Evolutionary conservation across 192 early-diverging fungal species (phyloP), one percentile per base, ranked within the genome.

Genomic region (Phycomyces blakesleeanus): DNA sequence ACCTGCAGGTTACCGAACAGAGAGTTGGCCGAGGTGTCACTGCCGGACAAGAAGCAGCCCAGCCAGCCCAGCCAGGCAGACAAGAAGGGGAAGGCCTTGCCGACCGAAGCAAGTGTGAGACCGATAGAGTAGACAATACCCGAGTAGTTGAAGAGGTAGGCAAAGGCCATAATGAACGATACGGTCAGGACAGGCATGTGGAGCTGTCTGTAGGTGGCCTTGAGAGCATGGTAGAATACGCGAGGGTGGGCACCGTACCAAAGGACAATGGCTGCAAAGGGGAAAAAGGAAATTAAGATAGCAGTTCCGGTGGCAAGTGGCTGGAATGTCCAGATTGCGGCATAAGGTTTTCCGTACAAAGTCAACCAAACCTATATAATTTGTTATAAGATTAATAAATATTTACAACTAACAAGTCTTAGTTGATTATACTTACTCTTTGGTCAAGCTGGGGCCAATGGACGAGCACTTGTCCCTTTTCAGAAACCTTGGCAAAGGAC

Each of bases 1-100:
- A 75, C 73, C 50, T 75, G 73, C n/a, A 75, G 51, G 51, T 75
- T 75, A 55, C 73, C 73, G 38, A 75, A 75, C 12, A 75, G 54
- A 50, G 68, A 64, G 59, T 75, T 75, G 15, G 68, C 63, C 10
- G 68, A 70, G 15, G 73, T 75, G 26, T 75, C 73, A 59, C 68
- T 70, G 26, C 73, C 73, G 16, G 68, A 70, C 21, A 75, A 55
- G 64, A 75, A 75, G 51, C 73, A 75, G 21, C 67, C 73, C 1
- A 75, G 9, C 73, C 73, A 75, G 15, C 73, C 73, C 0, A 75
- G 56, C 63, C 62, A 75, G 20, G 68, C 73, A 44, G 73, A 75
- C 14, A 75, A 51, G 50, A 75, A 75, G 1, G 73, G 73, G 61
- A 75, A 75, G 0, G 68, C 73, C 10, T 58, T 55, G 3, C 73